These are phyloP conservation scores for Suillus placidus DNA, from an alignment of 768 basidiomycete species.

Conservation along the genomic window DNA sequence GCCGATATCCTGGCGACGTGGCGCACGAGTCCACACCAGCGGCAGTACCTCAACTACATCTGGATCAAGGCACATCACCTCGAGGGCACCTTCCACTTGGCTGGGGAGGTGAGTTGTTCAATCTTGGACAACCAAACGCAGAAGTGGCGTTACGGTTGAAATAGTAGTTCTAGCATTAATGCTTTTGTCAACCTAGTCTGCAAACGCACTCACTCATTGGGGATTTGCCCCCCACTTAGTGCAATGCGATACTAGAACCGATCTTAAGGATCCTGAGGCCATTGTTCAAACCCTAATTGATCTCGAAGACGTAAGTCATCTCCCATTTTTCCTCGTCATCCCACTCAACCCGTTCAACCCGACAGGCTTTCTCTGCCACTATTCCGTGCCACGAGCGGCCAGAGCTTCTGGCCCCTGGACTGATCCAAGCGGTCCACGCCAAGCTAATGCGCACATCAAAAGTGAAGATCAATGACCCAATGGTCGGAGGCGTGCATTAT, in stretches of 20 bases:
- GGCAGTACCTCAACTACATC: constrained; percentile 33
- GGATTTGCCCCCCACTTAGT: constrained; percentile 31
- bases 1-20: constrained; percentile 32
- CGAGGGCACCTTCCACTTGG: constrained; percentile 11
- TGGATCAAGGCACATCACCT: constrained; percentile 34
- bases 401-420: constrained; percentile 30
- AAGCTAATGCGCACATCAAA: constrained; percentile 36
- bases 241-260: constrained; percentile 27
- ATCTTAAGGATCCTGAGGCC: constrained; percentile 25
- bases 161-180: neutral
- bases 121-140: neutral
- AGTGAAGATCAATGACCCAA: constrained; percentile 24
- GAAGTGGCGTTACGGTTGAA: constrained; percentile 1
- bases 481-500: constrained; percentile 24
- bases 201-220: constrained; percentile 27
- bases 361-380: constrained; percentile 29
- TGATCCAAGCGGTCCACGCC: constrained; percentile 32
- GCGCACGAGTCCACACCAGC: constrained; percentile 26
- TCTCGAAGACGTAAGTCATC: constrained; percentile 27
- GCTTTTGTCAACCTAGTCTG: constrained; percentile 21
- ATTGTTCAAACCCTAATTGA: constrained; percentile 25
- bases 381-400: constrained; percentile 27
- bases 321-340: neutral
- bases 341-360: neutral
- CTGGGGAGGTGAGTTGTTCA: neutral